phyloP scores from a whole-genome alignment of 2,329 filamentous ascomycete species.

The Ophiostoma novo-ulmi region DNA sequence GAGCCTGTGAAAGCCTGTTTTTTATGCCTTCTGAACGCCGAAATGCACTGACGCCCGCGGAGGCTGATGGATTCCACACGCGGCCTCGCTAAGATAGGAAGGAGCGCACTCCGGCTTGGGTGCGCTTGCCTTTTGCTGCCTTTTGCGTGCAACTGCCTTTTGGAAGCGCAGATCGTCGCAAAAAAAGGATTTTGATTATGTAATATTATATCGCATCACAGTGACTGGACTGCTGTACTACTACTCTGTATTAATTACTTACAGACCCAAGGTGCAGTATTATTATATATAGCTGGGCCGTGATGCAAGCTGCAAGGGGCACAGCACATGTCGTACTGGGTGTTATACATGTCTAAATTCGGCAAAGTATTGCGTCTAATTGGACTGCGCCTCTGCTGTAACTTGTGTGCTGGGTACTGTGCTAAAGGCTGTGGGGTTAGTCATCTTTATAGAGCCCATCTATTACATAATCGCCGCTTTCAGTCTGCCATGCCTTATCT shows the following conservation, averaged over 20 bases:
- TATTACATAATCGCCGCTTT: not conserved
- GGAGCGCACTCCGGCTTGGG: not conserved
- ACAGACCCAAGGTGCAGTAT: no score
- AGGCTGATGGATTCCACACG: not conserved
- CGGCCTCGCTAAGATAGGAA: not conserved
- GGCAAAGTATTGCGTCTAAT: not conserved
- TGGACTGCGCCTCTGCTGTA: not conserved
- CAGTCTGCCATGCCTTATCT: not conserved
- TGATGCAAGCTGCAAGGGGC: slow-evolving; percentile 12
- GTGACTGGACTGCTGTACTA: not conserved
- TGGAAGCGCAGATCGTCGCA: not conserved
- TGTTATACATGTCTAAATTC: slow-evolving; percentile 2
- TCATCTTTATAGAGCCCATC: not conserved
- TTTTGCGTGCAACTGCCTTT: not conserved
- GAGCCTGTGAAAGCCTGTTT: slow-evolving; percentile 1
- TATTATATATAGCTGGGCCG: not conserved
- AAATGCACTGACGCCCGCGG: not conserved
- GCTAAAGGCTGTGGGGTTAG: not conserved
- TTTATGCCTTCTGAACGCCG: not conserved
- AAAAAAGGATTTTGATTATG: slow-evolving; percentile 8
- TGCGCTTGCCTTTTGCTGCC: not conserved
- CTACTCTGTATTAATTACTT: not conserved
- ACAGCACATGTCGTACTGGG: not conserved
- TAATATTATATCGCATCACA: not conserved
- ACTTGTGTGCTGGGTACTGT: not conserved